phyloP scores from a whole-genome alignment of 1,139 yeast genomes.

The Pichia sp. region DNA sequence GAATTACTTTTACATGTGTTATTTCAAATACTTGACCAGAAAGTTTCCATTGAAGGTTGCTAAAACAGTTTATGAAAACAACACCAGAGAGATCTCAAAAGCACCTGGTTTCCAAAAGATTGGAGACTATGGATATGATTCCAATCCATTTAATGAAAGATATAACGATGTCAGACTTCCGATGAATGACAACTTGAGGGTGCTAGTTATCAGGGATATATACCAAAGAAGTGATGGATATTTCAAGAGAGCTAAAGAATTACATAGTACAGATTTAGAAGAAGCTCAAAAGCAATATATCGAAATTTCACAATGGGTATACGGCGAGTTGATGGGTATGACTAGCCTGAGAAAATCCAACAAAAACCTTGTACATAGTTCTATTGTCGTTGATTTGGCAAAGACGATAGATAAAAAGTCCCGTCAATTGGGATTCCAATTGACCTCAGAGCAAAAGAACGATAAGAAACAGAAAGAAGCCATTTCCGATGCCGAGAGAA shows the following conservation, averaged over 20 bases:
- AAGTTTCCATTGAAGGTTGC: constrained; percentile 25
- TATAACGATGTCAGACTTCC: constrained; percentile 25
- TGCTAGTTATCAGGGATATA: constrained; percentile 29
- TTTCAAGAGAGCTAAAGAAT: constrained; percentile 17
- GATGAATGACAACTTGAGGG: constrained; percentile 18
- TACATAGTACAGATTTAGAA: constrained; percentile 15
- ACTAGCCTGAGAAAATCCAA: constrained; percentile 8
- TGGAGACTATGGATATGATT: constrained; percentile 16
- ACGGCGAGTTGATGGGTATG: constrained; percentile 20
- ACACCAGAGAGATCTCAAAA: not conserved
- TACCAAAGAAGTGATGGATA: constrained; percentile 24
- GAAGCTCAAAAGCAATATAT: constrained; percentile 16
- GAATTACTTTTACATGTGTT: constrained; percentile 29
- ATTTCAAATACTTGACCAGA: constrained; percentile 30
- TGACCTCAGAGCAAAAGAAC: too few relatives aligned
- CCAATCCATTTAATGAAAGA: constrained; percentile 30
- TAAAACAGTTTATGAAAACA: constrained; percentile 24
- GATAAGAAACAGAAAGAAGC: not conserved
- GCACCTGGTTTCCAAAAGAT: constrained; percentile 17
- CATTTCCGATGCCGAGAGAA: constrained; percentile 2
- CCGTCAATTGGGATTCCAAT: constrained; percentile 18
- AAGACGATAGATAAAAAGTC: constrained; percentile 20
- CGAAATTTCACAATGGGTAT: constrained; percentile 28
- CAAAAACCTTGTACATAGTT: not conserved
- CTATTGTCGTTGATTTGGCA: constrained; percentile 24